These are phyloP conservation scores for Hypoxylon sp. DNA, from an alignment of 2,329 filamentous ascomycete genomes.

Conservation along the genomic window DNA sequence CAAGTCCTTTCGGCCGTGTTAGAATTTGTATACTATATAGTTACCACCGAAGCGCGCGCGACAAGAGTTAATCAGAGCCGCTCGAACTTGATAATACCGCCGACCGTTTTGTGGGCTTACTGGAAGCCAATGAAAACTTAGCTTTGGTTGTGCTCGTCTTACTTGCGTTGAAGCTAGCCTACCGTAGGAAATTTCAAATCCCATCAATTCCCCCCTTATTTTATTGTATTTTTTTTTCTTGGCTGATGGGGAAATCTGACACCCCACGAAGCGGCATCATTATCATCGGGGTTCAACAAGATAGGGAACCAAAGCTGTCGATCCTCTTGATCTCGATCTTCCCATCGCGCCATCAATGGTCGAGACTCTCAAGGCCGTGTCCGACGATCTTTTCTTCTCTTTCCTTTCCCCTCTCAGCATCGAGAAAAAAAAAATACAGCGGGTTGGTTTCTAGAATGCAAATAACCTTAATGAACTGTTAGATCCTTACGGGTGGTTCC, in stretches of 20 bases:
- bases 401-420: background rate
- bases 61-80: slow-evolving; percentile 24
- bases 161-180: slow-evolving; percentile 23
- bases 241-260: slow-evolving; percentile 33
- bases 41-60: slow-evolving; percentile 37
- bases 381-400: slow-evolving; percentile 29
- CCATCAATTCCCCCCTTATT: slow-evolving; percentile 12
- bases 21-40: slow-evolving; percentile 4
- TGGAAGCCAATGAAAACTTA: slow-evolving; percentile 14
- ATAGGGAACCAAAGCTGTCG: slow-evolving; percentile 32
- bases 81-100: background rate
- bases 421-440: slow-evolving; percentile 1
- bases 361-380: slow-evolving; percentile 21
- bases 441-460: slow-evolving; percentile 34
- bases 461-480: slow-evolving; percentile 26
- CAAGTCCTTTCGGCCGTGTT: background rate
- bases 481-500: slow-evolving; percentile 34
- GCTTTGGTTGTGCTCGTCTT: slow-evolving; percentile 3
- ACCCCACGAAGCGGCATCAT: slow-evolving; percentile 31
- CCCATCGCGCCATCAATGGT: slow-evolving; percentile 20
- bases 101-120: slow-evolving; percentile 1
- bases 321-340: slow-evolving; percentile 44
- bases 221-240: background rate
- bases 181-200: slow-evolving; percentile 20
- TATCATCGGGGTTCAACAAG: slow-evolving; percentile 14